Evolutionary conservation across 306 rosid genomes (phyloP), one percentile per base, ranked within the genome.

Genomic region (Coriaria nepalensis): DNA sequence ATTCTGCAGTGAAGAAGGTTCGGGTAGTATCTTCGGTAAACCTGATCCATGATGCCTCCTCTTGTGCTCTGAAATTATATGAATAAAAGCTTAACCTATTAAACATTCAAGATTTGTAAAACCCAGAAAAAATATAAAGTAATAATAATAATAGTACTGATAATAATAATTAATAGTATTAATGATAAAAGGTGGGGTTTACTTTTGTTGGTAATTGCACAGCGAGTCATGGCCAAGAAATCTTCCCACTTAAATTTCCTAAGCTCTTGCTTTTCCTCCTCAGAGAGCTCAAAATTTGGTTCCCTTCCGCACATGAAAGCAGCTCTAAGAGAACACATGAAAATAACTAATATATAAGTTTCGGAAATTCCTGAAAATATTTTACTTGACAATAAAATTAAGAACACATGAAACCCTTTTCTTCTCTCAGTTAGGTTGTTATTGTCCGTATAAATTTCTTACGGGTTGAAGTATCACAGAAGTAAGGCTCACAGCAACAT

Each of bases 231-330:
- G 5, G 75, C 83, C 70, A 88, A 63, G 79, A 88, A 88, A 13
- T 83, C 96, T 2, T 81, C 93, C 96, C 96, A 88, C 67, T 78
- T 73, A 72, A 76, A 76, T 61, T 70, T 64, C 10, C 70, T 65
- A 13, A 88, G 77, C 40, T 88, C 95, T 44, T 61, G 56, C 75
- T 81, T 80, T 67, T 80, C 96, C 56, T 66, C 81, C 50, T 78
- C 80, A 0, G 83, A 56, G 47, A 88, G 90, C 73, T 88, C 93
- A 0, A 76, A 83, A 67, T 88, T 88, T 0, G 96, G 96, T 46
- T 88, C 96, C 70, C 96, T 75, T 45, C 93, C 93, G 12, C 96
- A 88, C 83, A 88, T 85, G 76, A 73, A 88, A 61, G 96, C 96
- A 50, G 96, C 96, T 73, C 96, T 88, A 3, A 20, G 29, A 20